Base-by-base conservation (phyloP, 225 moss, liverwort and hornwort species). In the Anthoceros angustus region DNA sequence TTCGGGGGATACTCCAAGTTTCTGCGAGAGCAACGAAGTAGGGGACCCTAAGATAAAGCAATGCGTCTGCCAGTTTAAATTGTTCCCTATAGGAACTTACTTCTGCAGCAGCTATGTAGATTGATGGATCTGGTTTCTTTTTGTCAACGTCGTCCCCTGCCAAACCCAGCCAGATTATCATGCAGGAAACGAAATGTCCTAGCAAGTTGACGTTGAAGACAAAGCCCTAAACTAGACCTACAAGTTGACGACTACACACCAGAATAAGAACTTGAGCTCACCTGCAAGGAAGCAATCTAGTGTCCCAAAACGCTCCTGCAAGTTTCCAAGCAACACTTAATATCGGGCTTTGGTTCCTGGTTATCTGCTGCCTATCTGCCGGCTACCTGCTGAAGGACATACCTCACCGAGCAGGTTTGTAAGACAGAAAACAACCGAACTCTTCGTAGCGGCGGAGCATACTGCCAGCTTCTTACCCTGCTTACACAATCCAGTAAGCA, bases 221-320 rank as follows among this genome's bases (percentile, higher is more conserved):
- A 32, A 32, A 32, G 32, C 2, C 32, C 32, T 32, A 32, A 32
- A 32, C 32, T 32, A 32, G 32, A 32, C 32, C 32, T 32, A 32
- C 2, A 32, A 32, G 32, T 32, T 32, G 32, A 32, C 32, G 32
- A 4, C n/a, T 32, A 32, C 66, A 67, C 64, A 65, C 20, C 12
- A 24, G 39, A 9, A 65, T 40, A 18, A 41, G 55, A 39, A 39
- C 15, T 21, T 23, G 62, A 10, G 8, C 62, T 25, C 42, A 92
- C 92, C 92, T 79, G 92, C 98, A 74, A 98, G 73, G 69, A 98
- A 98, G 74, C 92, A 98, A 74, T 98, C 98, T 55, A 98, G 81
- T 43, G 39, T 69, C 68, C 87, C 92, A 67, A 98, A 89, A 67
- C 92, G 78, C 66, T 89, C 91, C 87, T 92, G 84, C 72, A 15